Conservation (phyloP, 345 rosid genomes). For the Eucalyptus sp. region DNA sequence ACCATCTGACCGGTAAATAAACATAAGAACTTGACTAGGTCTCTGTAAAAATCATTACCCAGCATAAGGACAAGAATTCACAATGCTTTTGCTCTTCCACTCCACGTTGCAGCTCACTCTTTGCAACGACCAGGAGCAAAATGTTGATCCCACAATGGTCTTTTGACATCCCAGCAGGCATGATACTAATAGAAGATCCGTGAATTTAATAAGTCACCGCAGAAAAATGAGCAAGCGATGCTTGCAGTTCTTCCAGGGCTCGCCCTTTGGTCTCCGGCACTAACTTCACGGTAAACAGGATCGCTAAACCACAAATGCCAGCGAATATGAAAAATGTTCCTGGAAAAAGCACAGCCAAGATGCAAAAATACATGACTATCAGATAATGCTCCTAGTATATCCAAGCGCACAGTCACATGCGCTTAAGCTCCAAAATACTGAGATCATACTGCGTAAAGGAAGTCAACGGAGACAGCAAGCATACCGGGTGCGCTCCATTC, state of each 20-base stretch:
- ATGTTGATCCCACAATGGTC: neutral
- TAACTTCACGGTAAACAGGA: neutral
- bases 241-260: conserved; percentile 10
- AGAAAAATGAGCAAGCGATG: neutral
- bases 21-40: neutral
- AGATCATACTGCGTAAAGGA: neutral
- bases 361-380: neutral
- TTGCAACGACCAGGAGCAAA: neutral
- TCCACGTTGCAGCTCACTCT: neutral
- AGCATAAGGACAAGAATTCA: neutral
- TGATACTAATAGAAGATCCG: neutral
- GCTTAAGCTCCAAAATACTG: neutral
- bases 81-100: neutral
- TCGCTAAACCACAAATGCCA: neutral
- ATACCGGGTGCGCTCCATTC: conserved; percentile 72
- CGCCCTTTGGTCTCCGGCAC: conserved; percentile 19
- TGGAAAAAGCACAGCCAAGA: neutral
- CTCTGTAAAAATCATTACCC: neutral
- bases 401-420: neutral
- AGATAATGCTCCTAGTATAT: neutral
- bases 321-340: conserved; percentile 31
- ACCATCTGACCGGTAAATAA: neutral
- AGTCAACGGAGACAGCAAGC: neutral
- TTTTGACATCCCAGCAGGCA: neutral
- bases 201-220: neutral